Conservation (phyloP, 2,329 filamentous ascomycete genomes). For the Xylaria digitata region DNA sequence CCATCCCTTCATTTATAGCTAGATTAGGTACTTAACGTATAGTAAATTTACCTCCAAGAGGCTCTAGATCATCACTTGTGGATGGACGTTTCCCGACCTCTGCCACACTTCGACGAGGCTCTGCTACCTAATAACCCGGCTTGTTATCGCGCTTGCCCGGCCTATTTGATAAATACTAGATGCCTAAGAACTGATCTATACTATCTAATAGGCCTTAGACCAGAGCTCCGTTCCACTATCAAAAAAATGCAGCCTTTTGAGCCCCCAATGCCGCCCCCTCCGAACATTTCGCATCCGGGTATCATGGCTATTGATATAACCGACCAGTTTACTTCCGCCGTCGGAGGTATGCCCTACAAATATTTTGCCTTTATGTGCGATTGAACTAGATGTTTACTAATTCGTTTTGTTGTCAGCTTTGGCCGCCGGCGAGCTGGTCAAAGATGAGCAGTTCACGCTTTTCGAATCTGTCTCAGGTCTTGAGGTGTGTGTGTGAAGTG, state of each 20-base stretch:
- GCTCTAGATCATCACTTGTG: constrained; percentile 13
- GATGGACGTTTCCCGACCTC: constrained; percentile 15
- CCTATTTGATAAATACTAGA: not conserved
- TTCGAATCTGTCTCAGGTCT: constrained; percentile 93
- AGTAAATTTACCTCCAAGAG: not conserved
- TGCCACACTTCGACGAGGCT: constrained; percentile 9
- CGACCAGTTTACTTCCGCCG: constrained; percentile 63
- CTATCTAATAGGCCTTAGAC: not conserved
- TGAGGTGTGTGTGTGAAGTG: constrained; percentile 61
- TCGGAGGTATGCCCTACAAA: constrained; percentile 58
- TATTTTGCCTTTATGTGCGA: not conserved
- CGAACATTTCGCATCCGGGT: constrained; percentile 59
- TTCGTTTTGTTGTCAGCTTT: constrained; percentile 65
- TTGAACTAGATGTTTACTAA: constrained; percentile 15
- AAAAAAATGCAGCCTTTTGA: constrained; percentile 36
- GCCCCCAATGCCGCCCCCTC: constrained; percentile 50
- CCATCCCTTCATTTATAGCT: too few species aligned
- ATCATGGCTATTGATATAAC: constrained; percentile 70
- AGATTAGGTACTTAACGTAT: too few species aligned
- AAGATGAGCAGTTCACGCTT: constrained; percentile 93
- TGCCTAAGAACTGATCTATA: not conserved
- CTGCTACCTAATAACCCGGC: constrained; percentile 10
- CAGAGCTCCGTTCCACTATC: constrained; percentile 17
- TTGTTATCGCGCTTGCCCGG: constrained; percentile 6
- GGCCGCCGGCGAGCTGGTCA: constrained; percentile 83